Conservation (phyloP, 495 filamentous ascomycete species). For the Chaetomium cochliodes region DNA sequence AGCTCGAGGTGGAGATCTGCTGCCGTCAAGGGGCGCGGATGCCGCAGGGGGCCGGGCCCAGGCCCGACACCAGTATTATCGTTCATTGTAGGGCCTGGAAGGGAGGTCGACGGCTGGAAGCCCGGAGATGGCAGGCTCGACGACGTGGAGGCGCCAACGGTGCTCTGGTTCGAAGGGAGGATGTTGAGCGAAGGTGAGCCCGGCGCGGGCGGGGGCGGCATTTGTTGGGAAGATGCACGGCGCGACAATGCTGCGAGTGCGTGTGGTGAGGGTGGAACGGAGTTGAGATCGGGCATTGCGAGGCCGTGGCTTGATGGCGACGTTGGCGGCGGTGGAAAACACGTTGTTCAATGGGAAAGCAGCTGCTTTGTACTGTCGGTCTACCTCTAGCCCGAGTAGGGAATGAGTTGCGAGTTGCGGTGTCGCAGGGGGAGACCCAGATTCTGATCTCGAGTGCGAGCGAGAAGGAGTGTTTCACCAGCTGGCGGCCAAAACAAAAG, state of each 20-base stretch:
- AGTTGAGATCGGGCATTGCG: constrained; percentile 59
- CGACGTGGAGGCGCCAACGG: constrained; percentile 47
- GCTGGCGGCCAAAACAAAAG: constrained; percentile 28
- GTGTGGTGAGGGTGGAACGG: constrained; percentile 56
- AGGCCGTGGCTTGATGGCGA: not conserved
- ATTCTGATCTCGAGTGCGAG: not conserved
- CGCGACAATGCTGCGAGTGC: constrained; percentile 37
- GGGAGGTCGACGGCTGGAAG: constrained; percentile 31
- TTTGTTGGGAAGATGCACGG: constrained; percentile 36
- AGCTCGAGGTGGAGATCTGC: constrained; percentile 82
- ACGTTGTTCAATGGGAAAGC: not conserved
- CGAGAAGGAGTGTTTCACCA: constrained; percentile 13
- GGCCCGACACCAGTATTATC: constrained; percentile 59
- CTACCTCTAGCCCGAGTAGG: not conserved
- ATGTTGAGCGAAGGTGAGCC: constrained; percentile 46
- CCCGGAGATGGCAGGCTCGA: constrained; percentile 27
- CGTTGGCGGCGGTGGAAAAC: not conserved
- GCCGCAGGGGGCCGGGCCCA: constrained; percentile 70
- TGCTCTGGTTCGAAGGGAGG: constrained; percentile 54
- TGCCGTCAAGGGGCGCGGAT: constrained; percentile 79
- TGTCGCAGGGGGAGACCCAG: not conserved
- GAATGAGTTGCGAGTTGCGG: not conserved
- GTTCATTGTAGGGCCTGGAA: constrained; percentile 48
- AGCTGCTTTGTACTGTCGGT: not conserved
- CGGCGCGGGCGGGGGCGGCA: constrained; percentile 35